These are phyloP conservation scores for Eurotiales sp. DNA, from an alignment of 2,329 filamentous ascomycete genomes.

Conservation along the genomic window DNA sequence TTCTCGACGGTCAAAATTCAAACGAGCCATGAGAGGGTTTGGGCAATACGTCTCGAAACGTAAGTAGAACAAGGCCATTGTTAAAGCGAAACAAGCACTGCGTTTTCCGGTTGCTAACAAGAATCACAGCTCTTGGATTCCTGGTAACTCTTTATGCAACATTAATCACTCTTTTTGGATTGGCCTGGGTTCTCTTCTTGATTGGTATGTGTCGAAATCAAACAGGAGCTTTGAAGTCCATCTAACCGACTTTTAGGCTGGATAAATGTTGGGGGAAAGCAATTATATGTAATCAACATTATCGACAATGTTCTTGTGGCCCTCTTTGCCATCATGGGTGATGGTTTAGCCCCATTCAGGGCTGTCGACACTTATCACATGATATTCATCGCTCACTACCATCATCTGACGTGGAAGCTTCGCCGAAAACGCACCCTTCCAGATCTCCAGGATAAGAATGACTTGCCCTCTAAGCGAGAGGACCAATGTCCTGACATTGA, in stretches of 20 bases:
- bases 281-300: constrained; percentile 65
- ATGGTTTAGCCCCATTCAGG: constrained; percentile 70
- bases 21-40: constrained; percentile 74
- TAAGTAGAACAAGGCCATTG: constrained; percentile 45
- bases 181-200: constrained; percentile 86
- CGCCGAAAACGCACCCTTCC: constrained; percentile 61
- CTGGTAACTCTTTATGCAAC: constrained; percentile 79
- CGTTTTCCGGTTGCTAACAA: constrained; percentile 1
- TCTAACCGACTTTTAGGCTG: constrained; percentile 48
- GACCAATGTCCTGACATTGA: constrained; percentile 44
- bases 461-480: constrained; percentile 53
- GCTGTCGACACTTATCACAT: constrained; percentile 83
- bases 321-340: constrained; percentile 67
- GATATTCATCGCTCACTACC: constrained; percentile 74
- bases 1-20: constrained; percentile 74
- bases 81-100: not conserved
- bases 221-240: not conserved
- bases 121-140: constrained; percentile 63
- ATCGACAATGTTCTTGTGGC: constrained; percentile 70
- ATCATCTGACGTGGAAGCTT: constrained; percentile 61
- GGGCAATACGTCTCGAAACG: constrained; percentile 71
- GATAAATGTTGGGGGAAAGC: constrained; percentile 74
- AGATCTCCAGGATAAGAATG: constrained; percentile 63
- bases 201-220: constrained; percentile 57
- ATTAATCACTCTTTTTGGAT: constrained; percentile 77